Evolutionary conservation across 345 rosid species (phyloP), one percentile per base, ranked within the genome.

Genomic region (Eucalyptus guilfoylei): DNA sequence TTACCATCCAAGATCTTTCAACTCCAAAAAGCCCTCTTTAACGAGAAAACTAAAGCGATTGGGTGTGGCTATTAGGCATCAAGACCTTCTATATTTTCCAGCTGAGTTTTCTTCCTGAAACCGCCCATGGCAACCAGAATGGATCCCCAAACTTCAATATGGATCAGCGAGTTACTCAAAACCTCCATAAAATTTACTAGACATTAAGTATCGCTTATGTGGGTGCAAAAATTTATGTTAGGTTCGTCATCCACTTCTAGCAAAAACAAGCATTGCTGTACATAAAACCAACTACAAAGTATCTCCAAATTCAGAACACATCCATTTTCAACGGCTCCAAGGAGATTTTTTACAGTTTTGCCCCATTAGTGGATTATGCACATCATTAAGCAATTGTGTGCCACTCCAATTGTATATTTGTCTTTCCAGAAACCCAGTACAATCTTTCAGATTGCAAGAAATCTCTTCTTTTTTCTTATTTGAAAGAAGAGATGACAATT

Each of bases 111-210:
- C 91, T 95, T 98, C 87, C 93, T 93, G 95, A 96, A 95, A 87
- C 98, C 97, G 80, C 98, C 99, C 0, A 97, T 96, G 89, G 93
- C 96, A 88, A 95, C 96, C 97, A 96, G 89, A 97, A 96, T 7
- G 98, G 98, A 91, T 94, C 96, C 89, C 99, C 99, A 90, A 15
- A 15, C 52, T 49, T 97, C n/a, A 97, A 96, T 87, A 97, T 91
- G 87, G 93, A 92, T 54, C 95, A 92, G 91, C 98, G n/a, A 97
- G 91, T 90, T 93, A 60, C 90, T 90, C 92, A 95, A 95, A 90
- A 97, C 99, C 98, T 97, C 95, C 93, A 95, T 90, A 89, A 91
- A 72, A 72, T 3, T 72, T 19, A 72, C 45, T 37, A 72, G 45
- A 37, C 2, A 72, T 72, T 37, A 72, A 19, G 26, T 37, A 72